Evolutionary conservation across 2,329 filamentous ascomycete species (phyloP).

Genomic region (Penicillium sp.): DNA sequence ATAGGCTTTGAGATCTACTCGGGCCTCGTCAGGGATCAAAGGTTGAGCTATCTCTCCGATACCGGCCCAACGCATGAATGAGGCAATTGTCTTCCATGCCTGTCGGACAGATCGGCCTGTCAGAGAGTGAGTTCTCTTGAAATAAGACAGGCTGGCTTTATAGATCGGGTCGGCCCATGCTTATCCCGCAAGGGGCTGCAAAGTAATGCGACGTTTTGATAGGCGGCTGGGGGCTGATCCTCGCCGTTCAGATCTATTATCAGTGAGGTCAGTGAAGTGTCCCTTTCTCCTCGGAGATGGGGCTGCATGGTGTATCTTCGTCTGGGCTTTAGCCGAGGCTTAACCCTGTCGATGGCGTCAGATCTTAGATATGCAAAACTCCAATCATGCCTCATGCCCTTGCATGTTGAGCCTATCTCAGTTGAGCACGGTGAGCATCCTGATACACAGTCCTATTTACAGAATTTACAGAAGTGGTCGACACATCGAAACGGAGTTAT

Average conservation of each 20-base stretch:
- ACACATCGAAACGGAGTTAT: constrained; percentile 9
- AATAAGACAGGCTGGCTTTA: not conserved
- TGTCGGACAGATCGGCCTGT: not conserved
- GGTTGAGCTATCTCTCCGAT: not conserved
- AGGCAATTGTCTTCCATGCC: not conserved
- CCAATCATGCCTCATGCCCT: constrained; percentile 1
- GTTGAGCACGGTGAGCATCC: not conserved
- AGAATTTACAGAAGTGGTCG: not conserved
- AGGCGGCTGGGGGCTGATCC: not conserved
- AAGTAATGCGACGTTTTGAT: constrained; percentile 5
- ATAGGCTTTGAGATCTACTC: not conserved
- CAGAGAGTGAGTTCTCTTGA: not conserved
- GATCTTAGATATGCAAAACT: not conserved
- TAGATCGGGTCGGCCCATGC: not conserved
- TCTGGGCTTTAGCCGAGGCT: not conserved
- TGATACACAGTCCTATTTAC: not conserved
- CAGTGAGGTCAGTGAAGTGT: not conserved
- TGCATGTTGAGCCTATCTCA: not conserved
- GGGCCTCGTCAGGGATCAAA: not conserved
- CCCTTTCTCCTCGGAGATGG: constrained; percentile 8
- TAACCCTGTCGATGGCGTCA: constrained; percentile 9
- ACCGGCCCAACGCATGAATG: not conserved
- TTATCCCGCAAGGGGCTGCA: not conserved
- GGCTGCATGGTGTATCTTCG: not conserved
- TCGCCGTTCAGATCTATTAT: not conserved